Evolutionary conservation across 2,329 filamentous ascomycete species (phyloP).

Genomic region (Microdochium trichocladiopsis): DNA sequence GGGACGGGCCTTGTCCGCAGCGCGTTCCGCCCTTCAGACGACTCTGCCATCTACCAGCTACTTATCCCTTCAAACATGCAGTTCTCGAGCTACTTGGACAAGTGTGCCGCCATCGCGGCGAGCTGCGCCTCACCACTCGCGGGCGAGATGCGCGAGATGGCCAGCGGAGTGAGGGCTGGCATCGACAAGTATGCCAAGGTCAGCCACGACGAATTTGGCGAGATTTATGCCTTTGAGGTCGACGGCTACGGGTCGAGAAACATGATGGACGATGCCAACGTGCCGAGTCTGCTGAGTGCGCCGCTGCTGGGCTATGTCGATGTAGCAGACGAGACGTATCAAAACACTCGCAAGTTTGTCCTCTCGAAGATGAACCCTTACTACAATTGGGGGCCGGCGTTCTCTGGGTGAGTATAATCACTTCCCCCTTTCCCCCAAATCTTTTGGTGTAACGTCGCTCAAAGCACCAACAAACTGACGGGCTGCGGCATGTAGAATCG

Average conservation of each 20-base stretch:
- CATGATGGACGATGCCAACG: slow-evolving; percentile 57
- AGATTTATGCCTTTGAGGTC: slow-evolving; percentile 62
- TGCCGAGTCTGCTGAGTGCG: slow-evolving; percentile 48
- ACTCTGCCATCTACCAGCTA: slow-evolving; percentile 70
- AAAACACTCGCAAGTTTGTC: slow-evolving; percentile 71
- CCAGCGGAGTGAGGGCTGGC: slow-evolving; percentile 54
- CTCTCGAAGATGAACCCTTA: slow-evolving; percentile 68
- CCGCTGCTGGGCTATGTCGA: slow-evolving; percentile 46
- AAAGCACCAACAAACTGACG: slow-evolving; percentile 3
- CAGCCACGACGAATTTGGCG: slow-evolving; percentile 48
- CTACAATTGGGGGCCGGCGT: slow-evolving; percentile 47
- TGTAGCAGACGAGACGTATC: slow-evolving; percentile 50
- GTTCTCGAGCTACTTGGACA: slow-evolving; percentile 47
- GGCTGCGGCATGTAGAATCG: slow-evolving; percentile 23
- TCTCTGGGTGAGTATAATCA: slow-evolving; percentile 30
- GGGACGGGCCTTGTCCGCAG: slow-evolving; percentile 67
- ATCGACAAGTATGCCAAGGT: slow-evolving; percentile 64
- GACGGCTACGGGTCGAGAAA: slow-evolving; percentile 55
- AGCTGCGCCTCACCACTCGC: slow-evolving; percentile 16
- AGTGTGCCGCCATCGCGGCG: slow-evolving; percentile 27
- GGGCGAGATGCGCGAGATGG: slow-evolving; percentile 40
- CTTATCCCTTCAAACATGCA: slow-evolving; percentile 75
- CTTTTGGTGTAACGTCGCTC: background rate
- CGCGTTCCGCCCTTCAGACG: slow-evolving; percentile 73
- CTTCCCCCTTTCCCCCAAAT: background rate